These are phyloP conservation scores for Polyporus tsugae DNA, from an alignment of 1,284 basidiomycete species.

Conservation along the genomic window DNA sequence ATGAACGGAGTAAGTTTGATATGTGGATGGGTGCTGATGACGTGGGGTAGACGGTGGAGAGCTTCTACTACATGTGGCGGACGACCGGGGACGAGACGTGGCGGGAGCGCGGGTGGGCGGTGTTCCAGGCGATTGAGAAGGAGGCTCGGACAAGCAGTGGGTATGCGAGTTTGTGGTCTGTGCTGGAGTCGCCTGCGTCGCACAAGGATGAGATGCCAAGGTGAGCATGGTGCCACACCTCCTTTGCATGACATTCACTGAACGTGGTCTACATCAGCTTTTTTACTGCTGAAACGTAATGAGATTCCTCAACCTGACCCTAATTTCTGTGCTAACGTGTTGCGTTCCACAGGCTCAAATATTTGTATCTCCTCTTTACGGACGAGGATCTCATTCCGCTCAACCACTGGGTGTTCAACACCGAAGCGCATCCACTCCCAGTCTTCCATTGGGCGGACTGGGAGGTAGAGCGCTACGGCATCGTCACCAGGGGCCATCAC, in stretches of 20 bases:
- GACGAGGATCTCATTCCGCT: conserved; percentile 69
- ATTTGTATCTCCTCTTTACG: conserved; percentile 69
- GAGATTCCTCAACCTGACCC: not conserved
- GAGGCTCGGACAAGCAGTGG: conserved; percentile 61
- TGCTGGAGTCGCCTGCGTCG: conserved; percentile 49
- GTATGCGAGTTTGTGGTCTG: conserved; percentile 63
- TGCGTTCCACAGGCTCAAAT: conserved; percentile 59
- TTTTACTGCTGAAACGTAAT: conserved; percentile 76
- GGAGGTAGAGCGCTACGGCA: conserved; percentile 34
- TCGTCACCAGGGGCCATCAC: not conserved
- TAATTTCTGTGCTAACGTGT: conserved; percentile 13
- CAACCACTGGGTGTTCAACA: conserved; percentile 85
- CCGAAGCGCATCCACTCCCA: conserved; percentile 84
- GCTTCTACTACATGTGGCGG: conserved; percentile 75
- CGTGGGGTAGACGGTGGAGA: conserved; percentile 66
- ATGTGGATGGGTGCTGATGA: conserved; percentile 3
- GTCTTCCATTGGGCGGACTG: conserved; percentile 70
- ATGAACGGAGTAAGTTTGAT: not conserved
- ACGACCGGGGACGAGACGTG: conserved; percentile 73
- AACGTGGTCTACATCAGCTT: conserved; percentile 51
- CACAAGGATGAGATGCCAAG: conserved; percentile 73
- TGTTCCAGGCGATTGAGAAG: conserved; percentile 76
- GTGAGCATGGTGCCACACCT: conserved; percentile 43
- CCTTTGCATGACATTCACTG: not conserved
- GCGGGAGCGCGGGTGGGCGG: conserved; percentile 80